phyloP scores from a whole-genome alignment of 306 rosid species.

The Arachis stenosperma region DNA sequence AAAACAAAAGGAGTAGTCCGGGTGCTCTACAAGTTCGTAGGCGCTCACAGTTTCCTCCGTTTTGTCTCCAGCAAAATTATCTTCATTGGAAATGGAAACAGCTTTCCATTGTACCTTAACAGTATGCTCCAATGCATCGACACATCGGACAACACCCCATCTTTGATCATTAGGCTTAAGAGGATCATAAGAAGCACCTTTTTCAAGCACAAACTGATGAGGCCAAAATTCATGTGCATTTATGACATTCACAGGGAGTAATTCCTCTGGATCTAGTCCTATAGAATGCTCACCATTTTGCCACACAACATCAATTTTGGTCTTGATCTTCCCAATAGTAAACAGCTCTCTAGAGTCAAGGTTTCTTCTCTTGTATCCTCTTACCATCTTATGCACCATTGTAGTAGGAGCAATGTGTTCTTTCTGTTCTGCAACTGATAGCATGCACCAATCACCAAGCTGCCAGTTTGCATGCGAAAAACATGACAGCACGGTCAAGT shows the following conservation, averaged over 20 bases:
- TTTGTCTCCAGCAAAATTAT: constrained; percentile 49
- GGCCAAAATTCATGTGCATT: constrained; percentile 91
- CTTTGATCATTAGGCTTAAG: constrained; percentile 53
- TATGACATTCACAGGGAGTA: constrained; percentile 69
- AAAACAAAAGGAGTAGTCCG: constrained; percentile 74
- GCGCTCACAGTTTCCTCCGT: constrained; percentile 90
- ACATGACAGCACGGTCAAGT: constrained; percentile 67
- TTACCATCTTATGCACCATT: constrained; percentile 46
- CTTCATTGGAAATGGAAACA: constrained; percentile 40
- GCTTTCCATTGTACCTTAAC: constrained; percentile 78
- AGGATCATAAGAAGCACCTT: constrained; percentile 68
- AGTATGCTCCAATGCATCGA: constrained; percentile 87
- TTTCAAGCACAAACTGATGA: constrained; percentile 80
- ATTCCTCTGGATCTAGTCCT: constrained; percentile 67
- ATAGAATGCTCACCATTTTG: constrained; percentile 74
- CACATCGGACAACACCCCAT: constrained; percentile 89
- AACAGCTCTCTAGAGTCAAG: constrained; percentile 54
- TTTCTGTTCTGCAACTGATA: constrained; percentile 50
- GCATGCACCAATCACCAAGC: constrained; percentile 94
- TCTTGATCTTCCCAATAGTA: constrained; percentile 71
- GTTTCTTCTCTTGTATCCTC: constrained; percentile 50
- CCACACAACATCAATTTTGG: constrained; percentile 87
- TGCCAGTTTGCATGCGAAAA: constrained; percentile 82
- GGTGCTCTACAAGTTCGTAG: constrained; percentile 89
- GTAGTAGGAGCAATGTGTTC: constrained; percentile 37